A percentile compares a stretch with the other conserved stretches of the same genome.
These are phyloP conservation scores for Colletotrichum abscissum DNA, from an alignment of 2,329 filamentous ascomycete genomes.

Conservation along the genomic window DNA sequence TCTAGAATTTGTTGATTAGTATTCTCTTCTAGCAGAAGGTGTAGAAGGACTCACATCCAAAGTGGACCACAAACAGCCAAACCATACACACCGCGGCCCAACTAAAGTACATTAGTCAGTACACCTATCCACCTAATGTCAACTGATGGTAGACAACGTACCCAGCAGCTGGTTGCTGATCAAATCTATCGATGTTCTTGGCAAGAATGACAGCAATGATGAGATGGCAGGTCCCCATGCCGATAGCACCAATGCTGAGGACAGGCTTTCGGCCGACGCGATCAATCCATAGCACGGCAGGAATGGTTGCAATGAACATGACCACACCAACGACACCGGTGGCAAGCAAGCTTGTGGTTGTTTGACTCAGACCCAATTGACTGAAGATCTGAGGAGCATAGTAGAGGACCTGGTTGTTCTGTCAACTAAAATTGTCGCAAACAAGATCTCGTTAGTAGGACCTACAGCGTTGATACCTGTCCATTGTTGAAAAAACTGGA, in stretches of 20 bases:
- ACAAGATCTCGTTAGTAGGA: background rate
- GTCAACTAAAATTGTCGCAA: background rate
- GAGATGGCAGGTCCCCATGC: conserved; percentile 76
- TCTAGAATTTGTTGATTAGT: conserved; percentile 49
- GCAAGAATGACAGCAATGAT: conserved; percentile 78
- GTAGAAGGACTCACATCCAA: conserved; percentile 71
- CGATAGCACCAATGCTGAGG: conserved; percentile 72
- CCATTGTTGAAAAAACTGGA: conserved; percentile 40
- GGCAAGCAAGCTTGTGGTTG: conserved; percentile 68
- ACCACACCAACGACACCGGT: conserved; percentile 79
- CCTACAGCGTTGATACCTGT: conserved; percentile 64
- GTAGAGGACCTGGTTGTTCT: conserved; percentile 59
- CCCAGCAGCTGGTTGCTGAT: conserved; percentile 62
- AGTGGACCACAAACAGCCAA: conserved; percentile 81
- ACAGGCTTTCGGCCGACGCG: conserved; percentile 72
- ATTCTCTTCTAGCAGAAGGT: conserved; percentile 63
- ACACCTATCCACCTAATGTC: background rate
- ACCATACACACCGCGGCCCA: conserved; percentile 78
- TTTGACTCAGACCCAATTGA: conserved; percentile 68
- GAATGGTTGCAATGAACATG: conserved; percentile 74
- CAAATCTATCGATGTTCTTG: conserved; percentile 69
- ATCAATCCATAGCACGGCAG: conserved; percentile 74
- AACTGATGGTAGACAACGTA: background rate
- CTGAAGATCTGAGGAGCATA: conserved; percentile 78
- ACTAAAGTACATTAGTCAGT: background rate